Base-by-base conservation (phyloP, 495 filamentous ascomycete genomes). In the Cercophora newfieldiana region DNA sequence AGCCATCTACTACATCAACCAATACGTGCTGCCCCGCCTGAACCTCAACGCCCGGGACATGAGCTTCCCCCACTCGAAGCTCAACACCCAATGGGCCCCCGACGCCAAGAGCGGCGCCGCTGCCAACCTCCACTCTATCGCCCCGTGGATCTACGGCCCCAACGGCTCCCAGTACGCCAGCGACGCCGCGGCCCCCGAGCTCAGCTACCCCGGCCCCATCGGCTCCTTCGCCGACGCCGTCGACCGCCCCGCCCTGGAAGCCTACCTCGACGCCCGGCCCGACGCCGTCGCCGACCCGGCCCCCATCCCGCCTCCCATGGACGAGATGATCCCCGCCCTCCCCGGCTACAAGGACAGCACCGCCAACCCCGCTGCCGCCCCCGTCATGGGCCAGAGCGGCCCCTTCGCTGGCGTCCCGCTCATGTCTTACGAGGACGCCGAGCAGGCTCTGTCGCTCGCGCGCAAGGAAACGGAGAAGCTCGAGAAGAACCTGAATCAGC, bases 381-480 rank as follows among this genome's bases (percentile, higher is more conserved):
- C 37, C 37, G 7, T 25, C 65, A 6, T 51, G 49, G 26, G 56
- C 18, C 24, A 37, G 14, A 61, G 69, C 1, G 60, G 66, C 12
- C 66, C 81, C 8, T 78, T 85, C 19, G 81, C 79, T 19, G 84
- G 75, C 48, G 78, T 82, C 44, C 78, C 79, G 10, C 70, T 85
- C 14, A 79, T 88, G 73, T 82, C 75, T 29, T 76, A 89, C 6
- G 82, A 87, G 59, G 89, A 90, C 29, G 83, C 86, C 5, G 89
- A 92, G 76, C 77, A 76, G 61, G 85, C 81, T 31, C 78, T 89
- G 68, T 64, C 78, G 19, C 69, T 73, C 12, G 81, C 85, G n/a
- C 82, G 82, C 67, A 90, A 88, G 79, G 89, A 92, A 70, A 82
- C 86, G 33, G 90, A 93, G 60, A 82, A 73, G 63, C 71, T 91